These are phyloP conservation scores for Kalmanozyma brasiliensis DNA, from an alignment of 1,284 basidiomycete species.

Conservation along the genomic window DNA sequence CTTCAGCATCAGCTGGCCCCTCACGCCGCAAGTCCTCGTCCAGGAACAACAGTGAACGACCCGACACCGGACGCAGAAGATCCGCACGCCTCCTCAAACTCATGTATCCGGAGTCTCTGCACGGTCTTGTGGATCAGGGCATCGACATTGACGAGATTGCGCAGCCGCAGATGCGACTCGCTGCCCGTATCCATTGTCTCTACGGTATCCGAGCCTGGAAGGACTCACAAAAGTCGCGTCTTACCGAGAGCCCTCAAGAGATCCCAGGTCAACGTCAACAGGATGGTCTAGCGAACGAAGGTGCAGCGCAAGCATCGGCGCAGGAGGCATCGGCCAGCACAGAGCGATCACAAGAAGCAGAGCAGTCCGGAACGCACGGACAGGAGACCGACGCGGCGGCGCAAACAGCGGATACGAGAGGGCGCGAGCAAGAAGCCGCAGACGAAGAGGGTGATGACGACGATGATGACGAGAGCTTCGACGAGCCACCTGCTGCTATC, in stretches of 20 bases:
- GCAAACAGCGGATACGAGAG: background rate
- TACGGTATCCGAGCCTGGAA: slow-evolving; percentile 47
- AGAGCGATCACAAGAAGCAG: no score
- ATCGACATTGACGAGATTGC: slow-evolving; percentile 33
- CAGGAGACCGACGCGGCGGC: background rate
- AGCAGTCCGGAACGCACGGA: background rate
- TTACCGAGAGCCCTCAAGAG: slow-evolving; percentile 41
- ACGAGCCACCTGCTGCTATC: slow-evolving; percentile 34
- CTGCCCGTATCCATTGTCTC: slow-evolving; percentile 43
- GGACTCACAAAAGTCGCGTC: slow-evolving; percentile 35
- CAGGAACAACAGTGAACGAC: slow-evolving; percentile 14
- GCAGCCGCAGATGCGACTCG: slow-evolving; percentile 27
- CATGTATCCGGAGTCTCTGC: slow-evolving; percentile 32
- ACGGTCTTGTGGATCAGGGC: slow-evolving; percentile 32
- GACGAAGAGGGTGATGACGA: slow-evolving; percentile 2
- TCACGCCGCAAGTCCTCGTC: slow-evolving; percentile 15
- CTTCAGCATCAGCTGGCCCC: slow-evolving; percentile 1
- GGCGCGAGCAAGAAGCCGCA: background rate
- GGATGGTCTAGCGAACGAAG: slow-evolving; percentile 16
- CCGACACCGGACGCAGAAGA: slow-evolving; percentile 30
- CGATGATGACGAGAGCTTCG: slow-evolving; percentile 18
- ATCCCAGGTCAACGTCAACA: slow-evolving; percentile 27
- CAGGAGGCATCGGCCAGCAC: no score
- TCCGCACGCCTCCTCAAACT: slow-evolving; percentile 40
- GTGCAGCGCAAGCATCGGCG: slow-evolving; percentile 15